Evolutionary conservation across 257 asterid genomes (phyloP), one percentile per base, ranked within the genome.

Genomic region (Plantago elongata): DNA sequence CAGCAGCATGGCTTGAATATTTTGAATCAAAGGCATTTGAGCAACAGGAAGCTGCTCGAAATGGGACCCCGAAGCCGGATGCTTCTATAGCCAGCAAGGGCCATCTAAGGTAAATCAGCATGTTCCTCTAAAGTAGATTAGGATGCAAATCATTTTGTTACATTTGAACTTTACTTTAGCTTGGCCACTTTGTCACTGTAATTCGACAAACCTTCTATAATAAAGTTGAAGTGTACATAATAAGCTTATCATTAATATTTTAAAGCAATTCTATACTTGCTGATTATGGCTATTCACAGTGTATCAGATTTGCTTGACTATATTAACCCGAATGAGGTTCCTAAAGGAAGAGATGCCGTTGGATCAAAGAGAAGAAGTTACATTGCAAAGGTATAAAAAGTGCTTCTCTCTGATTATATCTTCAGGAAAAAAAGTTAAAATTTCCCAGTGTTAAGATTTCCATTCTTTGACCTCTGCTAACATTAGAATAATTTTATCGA

Each of bases 1-100:
- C 97, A 42, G 97, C 97, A 70, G 96, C 96, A 29, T 89, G 96
- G 97, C 95, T 89, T 44, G 97, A 89, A 76, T 89, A 89, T 77
- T 89, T 89, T 61, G 97, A 89, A 73, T 89, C 97, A 51, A 89
- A 89, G 81, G 94, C 97, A 72, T 79, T 86, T 69, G 97, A 89
- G 75, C 97, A 86, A 79, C 97, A 89, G 79, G 95, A 89, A 82
- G 95, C 97, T 75, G 90, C 89, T 75, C 83, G 94, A 72, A 86
- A 86, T 71, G 97, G 97, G 73, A 89, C 90, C 51, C 76, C 84
- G 61, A 89, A 84, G 71, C 95, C 97, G 57, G 95, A 89, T 77
- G 89, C 97, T 51, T 89, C 95, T 43, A 89, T 89, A 68, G 95
- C 97, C 74, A 89, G 95, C 89, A 89, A 89, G 77, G 97, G 97